Base-by-base conservation (phyloP, 2,329 filamentous ascomycete genomes). In the Pseudocercospora fuligena region DNA sequence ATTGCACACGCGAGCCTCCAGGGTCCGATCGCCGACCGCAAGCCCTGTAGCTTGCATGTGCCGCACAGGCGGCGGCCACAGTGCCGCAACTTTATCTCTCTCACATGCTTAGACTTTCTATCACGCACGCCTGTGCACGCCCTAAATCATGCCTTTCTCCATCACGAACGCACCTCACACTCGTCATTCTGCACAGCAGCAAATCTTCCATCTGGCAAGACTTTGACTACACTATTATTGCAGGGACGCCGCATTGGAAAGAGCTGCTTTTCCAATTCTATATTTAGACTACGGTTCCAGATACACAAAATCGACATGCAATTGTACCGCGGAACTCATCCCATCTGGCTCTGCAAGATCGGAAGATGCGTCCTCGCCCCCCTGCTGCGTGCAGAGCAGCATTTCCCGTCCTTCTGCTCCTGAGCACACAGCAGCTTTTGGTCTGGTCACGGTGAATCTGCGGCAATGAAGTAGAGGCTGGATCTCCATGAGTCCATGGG, bases 1-100 rank as follows among this genome's bases (percentile, higher is more conserved):
- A 58, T 58, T 58, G 31, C 47, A 58, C 27, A 56, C 53, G 29
- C 53, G 25, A 56, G 47, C 47, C 19, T 51, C 47, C 19, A 27
- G 47, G 47, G 47, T 51, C 47, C 47, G 23, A 21, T 51, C 21
- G 47, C 47, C 47, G 21, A 16, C 47, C 5, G 16, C 47, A 51
- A 51, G 8, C 47, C 47, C 47, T 51, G 47, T n/a, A 49, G 46
- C 46, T 21, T 49, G 46, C 46, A 49, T 49, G 46, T 49, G 19
- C 47, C 11, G 47, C 23, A 51, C n/a, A n/a, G n/a, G n/a, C n/a
- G n/a, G n/a, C n/a, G n/a, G n/a, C n/a, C n/a, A n/a, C n/a, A n/a
- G n/a, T n/a, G n/a, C n/a, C n/a, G n/a, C n/a, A 49, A 11, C 46
- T 49, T 3, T 36, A 7, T 43, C 33, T 43, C 12, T 43, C 19